Evolutionary conservation across 768 basidiomycete species (phyloP), one percentile per base, ranked within the genome.

Genomic region (Hericium alpestre): DNA sequence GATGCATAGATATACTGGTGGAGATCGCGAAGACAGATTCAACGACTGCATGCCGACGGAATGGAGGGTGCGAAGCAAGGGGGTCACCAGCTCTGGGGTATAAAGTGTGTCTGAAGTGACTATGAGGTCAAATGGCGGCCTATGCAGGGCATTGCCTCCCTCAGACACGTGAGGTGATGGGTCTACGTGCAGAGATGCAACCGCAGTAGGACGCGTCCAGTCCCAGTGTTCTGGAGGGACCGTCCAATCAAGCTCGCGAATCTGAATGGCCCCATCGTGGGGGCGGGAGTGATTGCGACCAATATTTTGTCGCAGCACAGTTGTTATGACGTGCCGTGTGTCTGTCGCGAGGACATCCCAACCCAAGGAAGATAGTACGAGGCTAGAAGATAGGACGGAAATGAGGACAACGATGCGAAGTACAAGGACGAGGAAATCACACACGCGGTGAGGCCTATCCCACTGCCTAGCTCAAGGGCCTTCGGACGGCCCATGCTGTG

Each of bases 101-200:
- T 93, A 94, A 40, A 93, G 71, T 0, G 93, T 94, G 69, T 95
- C 93, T 54, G 92, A 84, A 11, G 90, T 82, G 54, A 87, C 68
- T 61, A 96, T 83, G 63, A 92, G 74, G 69, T 90, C 84, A 72
- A 86, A 87, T 1, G 83, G 83, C 8, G 83, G 79, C 16, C 62
- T 61, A 13, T 81, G 72, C 46, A 61, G 51, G 16, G 56, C 59
- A 12, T 51, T 47, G 20, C 55, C 37, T 23, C 54, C 13, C 11
- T 50, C 37, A 15, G 41, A 53, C 18, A 15, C n/a, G n/a, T 32
- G 32, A 32, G 6, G 32, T 32, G 32, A 32, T 32, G 32, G 58
- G 53, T 37, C 55, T 22, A 64, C 59, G 25, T 25, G 25, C n/a
- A 63, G 59, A 57, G n/a, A 18, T n/a, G 74, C 71, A 50, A 74